Conservation (phyloP, 352 stramenopile species). For the Pelagophyceae sp. region DNA sequence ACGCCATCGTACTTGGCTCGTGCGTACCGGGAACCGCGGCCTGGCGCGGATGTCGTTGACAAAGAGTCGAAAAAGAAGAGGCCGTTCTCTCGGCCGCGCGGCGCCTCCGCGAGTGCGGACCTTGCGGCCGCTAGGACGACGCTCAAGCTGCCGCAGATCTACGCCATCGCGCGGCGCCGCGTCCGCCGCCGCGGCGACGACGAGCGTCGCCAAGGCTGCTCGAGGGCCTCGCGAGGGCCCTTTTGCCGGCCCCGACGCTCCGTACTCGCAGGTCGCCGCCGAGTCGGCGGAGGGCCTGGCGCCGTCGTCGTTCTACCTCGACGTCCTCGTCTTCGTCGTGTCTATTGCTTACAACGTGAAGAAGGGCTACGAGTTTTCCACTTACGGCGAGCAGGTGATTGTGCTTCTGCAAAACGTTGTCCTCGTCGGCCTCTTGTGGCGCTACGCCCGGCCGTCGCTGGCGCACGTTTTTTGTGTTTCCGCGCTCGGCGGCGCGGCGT, state of each 20-base stretch:
- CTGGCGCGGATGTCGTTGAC: too few relatives aligned
- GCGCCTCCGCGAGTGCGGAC: too few relatives aligned
- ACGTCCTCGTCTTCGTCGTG: constrained; percentile 63
- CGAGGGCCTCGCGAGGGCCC: too few relatives aligned
- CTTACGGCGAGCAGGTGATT: constrained; percentile 65
- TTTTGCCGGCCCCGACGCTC: too few relatives aligned
- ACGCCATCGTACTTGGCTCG: constrained; percentile 65
- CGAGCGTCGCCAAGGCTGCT: too few relatives aligned
- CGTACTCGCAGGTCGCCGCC: constrained; percentile 26
- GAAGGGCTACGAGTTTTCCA: constrained; percentile 60
- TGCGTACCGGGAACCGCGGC: too few relatives aligned
- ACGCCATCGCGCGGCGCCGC: constrained; percentile 70
- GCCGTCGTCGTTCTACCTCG: constrained; percentile 67
- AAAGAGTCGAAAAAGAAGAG: too few relatives aligned
- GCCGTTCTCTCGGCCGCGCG: too few relatives aligned
- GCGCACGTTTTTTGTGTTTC: neutral
- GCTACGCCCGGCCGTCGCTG: constrained; percentile 45
- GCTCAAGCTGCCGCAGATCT: constrained; percentile 70
- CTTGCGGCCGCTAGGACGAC: constrained; percentile 43
- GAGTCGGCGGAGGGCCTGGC: constrained; percentile 66
- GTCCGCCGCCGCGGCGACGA: too few relatives aligned
- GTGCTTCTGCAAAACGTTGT: constrained; percentile 67
- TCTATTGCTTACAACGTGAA: constrained; percentile 64
- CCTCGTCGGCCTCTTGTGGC: constrained; percentile 61
- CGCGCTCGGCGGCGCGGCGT: neutral